These are phyloP conservation scores for Lumnitzera racemosa DNA, from an alignment of 345 rosid genomes.

Conservation along the genomic window DNA sequence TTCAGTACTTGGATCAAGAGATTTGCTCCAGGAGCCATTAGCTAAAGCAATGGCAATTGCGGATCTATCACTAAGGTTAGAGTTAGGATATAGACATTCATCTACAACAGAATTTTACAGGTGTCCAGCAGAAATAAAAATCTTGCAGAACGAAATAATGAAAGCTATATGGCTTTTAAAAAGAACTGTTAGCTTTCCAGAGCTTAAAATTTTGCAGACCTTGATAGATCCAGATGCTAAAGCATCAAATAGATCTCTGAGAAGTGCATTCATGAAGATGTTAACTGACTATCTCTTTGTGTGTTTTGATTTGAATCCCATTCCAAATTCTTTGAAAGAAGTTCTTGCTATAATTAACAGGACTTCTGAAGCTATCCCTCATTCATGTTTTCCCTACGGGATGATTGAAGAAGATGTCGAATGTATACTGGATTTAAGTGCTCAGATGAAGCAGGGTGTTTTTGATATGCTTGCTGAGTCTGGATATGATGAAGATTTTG, in stretches of 20 bases:
- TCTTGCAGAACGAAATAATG: constrained; percentile 58
- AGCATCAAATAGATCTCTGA: constrained; percentile 31
- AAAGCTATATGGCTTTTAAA: constrained; percentile 58
- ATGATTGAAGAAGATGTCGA: constrained; percentile 60
- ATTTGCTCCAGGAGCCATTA: constrained; percentile 45
- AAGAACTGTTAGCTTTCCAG: constrained; percentile 34
- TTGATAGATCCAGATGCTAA: constrained; percentile 46
- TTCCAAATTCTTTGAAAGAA: constrained; percentile 53
- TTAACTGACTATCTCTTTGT: constrained; percentile 65
- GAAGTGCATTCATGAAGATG: constrained; percentile 47
- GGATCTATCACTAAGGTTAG: constrained; percentile 43
- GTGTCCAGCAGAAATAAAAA: constrained; percentile 42
- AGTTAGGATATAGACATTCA: constrained; percentile 25
- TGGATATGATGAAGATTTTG: constrained; percentile 49
- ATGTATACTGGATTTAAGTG: constrained; percentile 63
- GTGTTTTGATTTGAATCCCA: constrained; percentile 50
- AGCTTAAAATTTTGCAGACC: constrained; percentile 46
- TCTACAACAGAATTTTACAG: constrained; percentile 26
- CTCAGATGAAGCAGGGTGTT: constrained; percentile 52
- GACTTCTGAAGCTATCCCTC: constrained; percentile 20
- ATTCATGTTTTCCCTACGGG: constrained; percentile 26
- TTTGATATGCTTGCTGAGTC: constrained; percentile 51
- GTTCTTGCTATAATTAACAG: constrained; percentile 56
- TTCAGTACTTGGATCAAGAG: constrained; percentile 34
- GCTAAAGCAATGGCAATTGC: constrained; percentile 70